Evolutionary conservation across 441 rosid genomes (phyloP).

Genomic region (Aleurites moluccanus): DNA sequence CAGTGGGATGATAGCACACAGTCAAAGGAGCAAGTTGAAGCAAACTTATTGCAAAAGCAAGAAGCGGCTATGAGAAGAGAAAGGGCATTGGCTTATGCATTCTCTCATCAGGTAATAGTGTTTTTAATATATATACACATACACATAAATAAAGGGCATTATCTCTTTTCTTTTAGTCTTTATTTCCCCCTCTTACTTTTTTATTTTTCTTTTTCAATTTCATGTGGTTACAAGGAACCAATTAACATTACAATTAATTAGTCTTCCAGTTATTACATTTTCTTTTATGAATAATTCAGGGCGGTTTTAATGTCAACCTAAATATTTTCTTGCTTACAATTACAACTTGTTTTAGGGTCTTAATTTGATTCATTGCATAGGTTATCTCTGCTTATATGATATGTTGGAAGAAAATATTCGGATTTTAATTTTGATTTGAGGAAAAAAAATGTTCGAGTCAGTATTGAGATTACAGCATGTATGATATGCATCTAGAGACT

Average conservation of each 20-base stretch:
- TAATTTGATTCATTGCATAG: background rate
- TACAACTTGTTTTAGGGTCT: background rate
- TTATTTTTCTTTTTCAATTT: background rate
- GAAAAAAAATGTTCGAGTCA: background rate
- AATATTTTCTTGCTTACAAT: background rate
- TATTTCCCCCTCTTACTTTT: background rate
- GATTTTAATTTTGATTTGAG: background rate
- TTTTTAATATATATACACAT: background rate
- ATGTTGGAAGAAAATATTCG: background rate
- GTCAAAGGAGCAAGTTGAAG: conserved; percentile 75
- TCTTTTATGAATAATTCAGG: background rate
- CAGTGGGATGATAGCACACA: conserved; percentile 61
- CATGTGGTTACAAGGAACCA: background rate
- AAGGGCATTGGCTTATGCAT: conserved; percentile 89
- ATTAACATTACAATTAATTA: background rate
- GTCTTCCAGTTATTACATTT: background rate
- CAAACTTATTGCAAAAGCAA: conserved; percentile 54
- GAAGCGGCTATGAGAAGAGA: conserved; percentile 91
- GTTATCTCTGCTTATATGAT: background rate
- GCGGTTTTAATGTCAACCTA: background rate
- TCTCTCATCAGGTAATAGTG: conserved; percentile 73
- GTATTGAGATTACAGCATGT: background rate
- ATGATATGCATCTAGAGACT: background rate
- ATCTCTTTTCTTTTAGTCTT: background rate
- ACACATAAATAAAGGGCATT: background rate